Evolutionary conservation across 345 rosid species (phyloP), one percentile per base, ranked within the genome.

Genomic region (Camelina neglecta): DNA sequence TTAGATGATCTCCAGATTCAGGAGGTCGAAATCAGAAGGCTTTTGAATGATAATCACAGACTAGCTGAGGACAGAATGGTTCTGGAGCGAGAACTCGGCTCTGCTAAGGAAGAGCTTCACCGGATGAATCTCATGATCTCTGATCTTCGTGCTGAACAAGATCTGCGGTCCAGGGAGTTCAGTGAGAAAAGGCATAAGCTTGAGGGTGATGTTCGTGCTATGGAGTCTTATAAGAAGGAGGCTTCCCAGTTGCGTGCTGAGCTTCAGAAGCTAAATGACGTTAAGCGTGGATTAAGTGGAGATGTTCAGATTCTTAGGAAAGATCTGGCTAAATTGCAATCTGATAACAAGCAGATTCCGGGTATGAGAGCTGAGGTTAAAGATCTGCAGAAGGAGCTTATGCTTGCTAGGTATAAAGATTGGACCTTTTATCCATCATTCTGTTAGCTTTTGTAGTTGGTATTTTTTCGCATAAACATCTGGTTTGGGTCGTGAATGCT

Each of bases 1-100:
- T 89, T 92, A 76, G 97, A 92, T 68, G 99, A 95, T 76, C 93
- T 95, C 53, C 96, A 90, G 65, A 78, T 86, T 44, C 99, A 88
- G 68, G 93, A 89, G 49, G 86, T 61, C 64, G 98, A 95, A 79
- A 84, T 92, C 5, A 83, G 87, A 61, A 82, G 94, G 85, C 87
- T 95, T 48, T 83, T 92, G 81, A 74, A 58, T 72, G 99, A 92
- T 67, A 92, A 89, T 69, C 93, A 83, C 42, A 84, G 90, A 73
- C 67, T 95, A 75, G 84, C 78, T 38, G 98, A 93, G 11, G 96
- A 95, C 72, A 81, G 96, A 33, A 83, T 83, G 81, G 83, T 87
- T 75, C 72, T 93, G 60, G 94, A 89, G 75, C 81, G 82, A 75
- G 97, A 92, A 65, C 90, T 95, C 48, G 87, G 80, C 62, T 89